Conservation (phyloP, 2,329 filamentous ascomycete species). For the Colletotrichum graminicola region DNA sequence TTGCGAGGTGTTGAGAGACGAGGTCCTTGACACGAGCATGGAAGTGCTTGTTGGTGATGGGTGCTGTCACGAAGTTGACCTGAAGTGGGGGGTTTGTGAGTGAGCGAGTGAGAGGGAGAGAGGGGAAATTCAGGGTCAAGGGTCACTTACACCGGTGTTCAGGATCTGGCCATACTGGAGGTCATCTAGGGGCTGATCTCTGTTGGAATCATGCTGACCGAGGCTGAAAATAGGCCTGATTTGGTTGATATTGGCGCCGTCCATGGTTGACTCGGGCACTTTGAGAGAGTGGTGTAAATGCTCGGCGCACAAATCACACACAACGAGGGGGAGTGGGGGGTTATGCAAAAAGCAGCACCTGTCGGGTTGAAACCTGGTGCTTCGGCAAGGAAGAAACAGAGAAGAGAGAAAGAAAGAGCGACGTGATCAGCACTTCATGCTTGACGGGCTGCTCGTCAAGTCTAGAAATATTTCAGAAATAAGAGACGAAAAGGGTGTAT, state of each 20-base stretch:
- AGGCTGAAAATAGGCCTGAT: constrained; percentile 70
- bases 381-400: constrained; percentile 9
- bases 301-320: constrained; percentile 34
- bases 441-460: background rate
- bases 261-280: constrained; percentile 18
- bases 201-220: constrained; percentile 78
- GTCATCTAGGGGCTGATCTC: constrained; percentile 71
- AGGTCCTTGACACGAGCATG: constrained; percentile 75
- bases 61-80: constrained; percentile 84
- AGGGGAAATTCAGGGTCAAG: constrained; percentile 14
- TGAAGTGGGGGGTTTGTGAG: constrained; percentile 52
- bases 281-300: constrained; percentile 27
- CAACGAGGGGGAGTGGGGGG: background rate
- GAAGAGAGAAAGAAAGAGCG: background rate
- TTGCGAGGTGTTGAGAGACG: constrained; percentile 66
- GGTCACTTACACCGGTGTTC: constrained; percentile 72
- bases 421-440: constrained; percentile 32
- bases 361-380: constrained; percentile 13
- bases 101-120: background rate
- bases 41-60: constrained; percentile 82
- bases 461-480: background rate
- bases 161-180: constrained; percentile 76
- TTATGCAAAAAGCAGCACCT: constrained; percentile 22
- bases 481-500: background rate
- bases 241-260: constrained; percentile 36